phyloP scores from a whole-genome alignment of 2,329 filamentous ascomycete genomes.

The Monosporascus sp. region DNA sequence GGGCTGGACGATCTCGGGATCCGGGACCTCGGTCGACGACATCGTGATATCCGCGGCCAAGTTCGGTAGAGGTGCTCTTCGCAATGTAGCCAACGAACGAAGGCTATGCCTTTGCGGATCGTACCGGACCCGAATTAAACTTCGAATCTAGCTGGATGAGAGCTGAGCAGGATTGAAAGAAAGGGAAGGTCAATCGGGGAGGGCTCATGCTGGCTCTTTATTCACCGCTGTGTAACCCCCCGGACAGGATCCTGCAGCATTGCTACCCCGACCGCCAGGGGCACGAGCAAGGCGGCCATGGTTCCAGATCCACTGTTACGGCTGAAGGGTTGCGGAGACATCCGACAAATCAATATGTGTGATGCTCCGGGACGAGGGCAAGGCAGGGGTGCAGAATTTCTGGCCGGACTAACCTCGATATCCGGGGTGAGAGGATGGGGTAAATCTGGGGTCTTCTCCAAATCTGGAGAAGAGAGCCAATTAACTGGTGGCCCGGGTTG shows the following conservation, averaged over 20 bases:
- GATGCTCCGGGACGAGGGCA: too few relatives aligned
- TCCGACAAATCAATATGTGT: too few relatives aligned
- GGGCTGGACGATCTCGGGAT: constrained; percentile 19
- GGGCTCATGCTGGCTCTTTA: not conserved
- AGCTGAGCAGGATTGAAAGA: not conserved
- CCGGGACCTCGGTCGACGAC: constrained; percentile 21
- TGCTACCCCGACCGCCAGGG: not conserved
- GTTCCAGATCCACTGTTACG: too few relatives aligned
- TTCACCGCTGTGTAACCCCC: not conserved
- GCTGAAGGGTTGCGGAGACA: too few relatives aligned
- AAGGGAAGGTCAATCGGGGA: not conserved
- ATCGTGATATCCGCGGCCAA: constrained; percentile 11
- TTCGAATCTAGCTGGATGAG: not conserved
- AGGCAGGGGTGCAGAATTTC: too few relatives aligned
- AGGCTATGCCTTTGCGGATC: not conserved
- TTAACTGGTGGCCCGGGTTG: not conserved
- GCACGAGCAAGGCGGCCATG: too few relatives aligned
- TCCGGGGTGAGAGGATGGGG: not conserved
- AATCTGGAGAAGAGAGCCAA: not conserved
- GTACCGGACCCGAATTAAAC: not conserved
- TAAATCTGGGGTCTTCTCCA: not conserved
- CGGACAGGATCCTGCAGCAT: not conserved
- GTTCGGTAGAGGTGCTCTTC: not conserved
- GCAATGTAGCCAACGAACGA: not conserved
- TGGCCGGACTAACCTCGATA: not conserved